A percentile compares a stretch with the other conserved stretches of the same genome.
These are phyloP conservation scores for Aphanocladium album DNA, from an alignment of 2,329 filamentous ascomycete species.

Conservation along the genomic window DNA sequence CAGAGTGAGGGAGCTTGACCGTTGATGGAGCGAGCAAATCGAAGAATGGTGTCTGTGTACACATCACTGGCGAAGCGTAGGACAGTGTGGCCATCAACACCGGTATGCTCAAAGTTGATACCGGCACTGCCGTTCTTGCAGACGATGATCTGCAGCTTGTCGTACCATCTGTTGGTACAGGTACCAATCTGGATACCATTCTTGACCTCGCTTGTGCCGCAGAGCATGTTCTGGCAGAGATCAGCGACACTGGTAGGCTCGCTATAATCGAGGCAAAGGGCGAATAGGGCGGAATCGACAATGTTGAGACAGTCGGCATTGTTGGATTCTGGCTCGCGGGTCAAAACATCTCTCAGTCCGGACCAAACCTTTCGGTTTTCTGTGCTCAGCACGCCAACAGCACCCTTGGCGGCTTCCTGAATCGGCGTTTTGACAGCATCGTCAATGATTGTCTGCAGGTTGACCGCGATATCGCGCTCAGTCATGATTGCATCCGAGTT, in stretches of 20 bases:
- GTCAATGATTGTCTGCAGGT: conserved; percentile 85
- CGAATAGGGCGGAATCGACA: conserved; percentile 88
- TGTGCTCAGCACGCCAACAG: conserved; percentile 87
- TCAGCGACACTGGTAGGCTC: conserved; percentile 76
- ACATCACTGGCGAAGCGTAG: conserved; percentile 93
- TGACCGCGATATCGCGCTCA: conserved; percentile 86
- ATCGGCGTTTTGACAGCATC: conserved; percentile 87
- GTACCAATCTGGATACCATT: conserved; percentile 94
- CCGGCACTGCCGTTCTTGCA: conserved; percentile 98
- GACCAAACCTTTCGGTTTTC: conserved; percentile 98
- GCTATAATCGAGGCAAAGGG: conserved; percentile 88
- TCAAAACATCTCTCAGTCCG: conserved; percentile 79
- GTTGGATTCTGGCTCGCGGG: conserved; percentile 80
- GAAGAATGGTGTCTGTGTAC: conserved; percentile 95
- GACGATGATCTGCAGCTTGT: conserved; percentile 98
- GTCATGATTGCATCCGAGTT: conserved; percentile 96
- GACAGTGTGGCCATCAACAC: conserved; percentile 95
- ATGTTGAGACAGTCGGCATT: conserved; percentile 96
- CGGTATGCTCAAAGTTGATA: conserved; percentile 99
- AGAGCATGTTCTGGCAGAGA: conserved; percentile 98
- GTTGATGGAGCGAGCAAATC: conserved; percentile 93
- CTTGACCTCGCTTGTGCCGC: conserved; percentile 86
- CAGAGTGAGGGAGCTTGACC: conserved; percentile 87
- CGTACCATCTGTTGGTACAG: conserved; percentile 98
- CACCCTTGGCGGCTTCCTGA: conserved; percentile 91